Evolutionary conservation across 371 early-diverging fungal genomes (phyloP), one percentile per base, ranked within the genome.

Genomic region (Paraphysoderma sedebokerense): DNA sequence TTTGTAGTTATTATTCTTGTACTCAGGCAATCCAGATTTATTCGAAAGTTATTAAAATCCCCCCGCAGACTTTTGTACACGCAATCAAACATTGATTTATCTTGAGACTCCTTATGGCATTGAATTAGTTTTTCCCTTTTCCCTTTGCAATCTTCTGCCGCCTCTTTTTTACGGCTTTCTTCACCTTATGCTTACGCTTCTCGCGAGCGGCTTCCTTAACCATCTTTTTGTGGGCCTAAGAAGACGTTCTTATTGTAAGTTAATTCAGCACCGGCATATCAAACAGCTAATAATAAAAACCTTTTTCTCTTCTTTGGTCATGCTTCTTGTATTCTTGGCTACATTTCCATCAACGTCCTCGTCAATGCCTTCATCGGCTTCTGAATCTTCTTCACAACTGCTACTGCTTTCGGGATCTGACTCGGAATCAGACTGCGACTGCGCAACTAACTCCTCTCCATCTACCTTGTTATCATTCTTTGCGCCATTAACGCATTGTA

Each of bases 81-180:
- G n/a, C n/a, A n/a, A n/a, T n/a, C n/a, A n/a, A n/a, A n/a, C n/a
- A n/a, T n/a, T n/a, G n/a, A n/a, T n/a, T n/a, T n/a, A n/a, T n/a
- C n/a, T n/a, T n/a, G n/a, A n/a, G n/a, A n/a, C n/a, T n/a, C n/a
- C n/a, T n/a, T n/a, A n/a, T n/a, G n/a, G n/a, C n/a, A n/a, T n/a
- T n/a, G n/a, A n/a, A n/a, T n/a, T 42, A 42, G 30, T 42, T 42
- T 32, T 42, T 42, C 17, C 28, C 11, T 32, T 42, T 47, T 12
- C 9, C 47, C 33, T 46, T 53, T 20, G 17, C 28, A 32, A 34
- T 46, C 53, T 86, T 81, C 52, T 79, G 71, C 57, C 82, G 85
- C 52, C 87, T 70, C 63, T 92, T 93, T 69, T 96, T 95, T 53
- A 87, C 91, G 3, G 87, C 74, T 64, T 96, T 96, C 23, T 89